Evolutionary conservation across 257 asterid species (phyloP).

Genomic region (Penstemon davidsonii): DNA sequence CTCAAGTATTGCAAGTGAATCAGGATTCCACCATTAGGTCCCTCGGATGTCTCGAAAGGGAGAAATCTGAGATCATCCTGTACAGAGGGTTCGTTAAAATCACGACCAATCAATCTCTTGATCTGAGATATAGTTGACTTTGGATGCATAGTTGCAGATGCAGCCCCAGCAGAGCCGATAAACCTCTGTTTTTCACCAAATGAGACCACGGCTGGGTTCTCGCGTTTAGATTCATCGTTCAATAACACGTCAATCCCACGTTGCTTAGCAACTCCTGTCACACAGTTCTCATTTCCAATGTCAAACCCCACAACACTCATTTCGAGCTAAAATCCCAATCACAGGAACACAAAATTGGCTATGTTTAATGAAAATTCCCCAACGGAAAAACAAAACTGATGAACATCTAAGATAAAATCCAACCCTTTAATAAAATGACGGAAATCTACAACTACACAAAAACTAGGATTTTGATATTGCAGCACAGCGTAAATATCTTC

Average conservation of each 20-base stretch:
- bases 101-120: conserved; percentile 83
- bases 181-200: conserved; percentile 96
- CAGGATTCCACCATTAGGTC: conserved; percentile 74
- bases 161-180: conserved; percentile 87
- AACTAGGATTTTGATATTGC: too few relatives aligned
- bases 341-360: conserved; percentile 22
- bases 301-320: conserved; percentile 93
- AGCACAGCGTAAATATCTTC: too few relatives aligned
- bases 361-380: neutral
- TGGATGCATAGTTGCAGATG: conserved; percentile 89
- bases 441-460: too few relatives aligned
- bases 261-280: conserved; percentile 79
- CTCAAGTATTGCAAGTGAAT: conserved; percentile 67
- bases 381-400: too few relatives aligned
- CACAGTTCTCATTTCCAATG: conserved; percentile 94
- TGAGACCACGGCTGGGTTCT: conserved; percentile 84
- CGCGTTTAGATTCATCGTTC: conserved; percentile 90
- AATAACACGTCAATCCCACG: conserved; percentile 83
- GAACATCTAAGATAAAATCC: too few relatives aligned
- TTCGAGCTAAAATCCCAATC: conserved; percentile 36
- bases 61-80: conserved; percentile 67
- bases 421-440: too few relatives aligned
- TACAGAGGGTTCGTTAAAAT: conserved; percentile 56
- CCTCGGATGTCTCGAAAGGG: conserved; percentile 79
- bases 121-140: conserved; percentile 89